Evolutionary conservation across 768 basidiomycete genomes (phyloP), one percentile per base, ranked within the genome.

Genomic region (Termitomyces sp.): DNA sequence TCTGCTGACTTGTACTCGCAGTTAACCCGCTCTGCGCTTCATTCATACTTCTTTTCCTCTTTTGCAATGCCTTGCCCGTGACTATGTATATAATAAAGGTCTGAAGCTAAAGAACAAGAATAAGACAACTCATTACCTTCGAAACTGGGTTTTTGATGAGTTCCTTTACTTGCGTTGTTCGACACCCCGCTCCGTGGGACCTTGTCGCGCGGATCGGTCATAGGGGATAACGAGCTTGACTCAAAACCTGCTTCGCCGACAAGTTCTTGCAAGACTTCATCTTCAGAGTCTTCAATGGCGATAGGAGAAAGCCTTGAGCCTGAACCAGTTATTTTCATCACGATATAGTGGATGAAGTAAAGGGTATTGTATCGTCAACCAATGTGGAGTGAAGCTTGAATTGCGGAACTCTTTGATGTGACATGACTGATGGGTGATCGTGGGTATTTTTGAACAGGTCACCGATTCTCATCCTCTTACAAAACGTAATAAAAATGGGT

Each of bases 261-360:
- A 20, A 75, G 66, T 47, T 71, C 70, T 20, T 71, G 60, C 1
- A 72, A 20, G 4, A 73, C 72, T 47, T 77, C 76, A 29, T 75
- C 72, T 61, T 77, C 76, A 29, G 75, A 77, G 58, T 77, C 75
- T 49, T 75, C 73, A 34, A 77, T 66, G 37, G 68, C 60, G 20
- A 76, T 76, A 34, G 76, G 76, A 29, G 72, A 77, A 20, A 48
- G 62, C 48, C 60, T 60, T 0, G 75, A 72, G 42, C 75, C 75
- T 22, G 69, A 59, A 54, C 71, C 72, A 26, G 57, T 60, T 4
- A n/a, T 36, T 52, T 60, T 64, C 63, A 62, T 64, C n/a, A 31
- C 33, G 22, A 39, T 4, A 46, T 18, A n/a, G 55, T 36, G 29
- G 29, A 31, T 46, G 36, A 55, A 39, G 13, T 1, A 20, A 10